phyloP scores from a whole-genome alignment of 768 basidiomycete genomes.

The Calocybe cyanea region DNA sequence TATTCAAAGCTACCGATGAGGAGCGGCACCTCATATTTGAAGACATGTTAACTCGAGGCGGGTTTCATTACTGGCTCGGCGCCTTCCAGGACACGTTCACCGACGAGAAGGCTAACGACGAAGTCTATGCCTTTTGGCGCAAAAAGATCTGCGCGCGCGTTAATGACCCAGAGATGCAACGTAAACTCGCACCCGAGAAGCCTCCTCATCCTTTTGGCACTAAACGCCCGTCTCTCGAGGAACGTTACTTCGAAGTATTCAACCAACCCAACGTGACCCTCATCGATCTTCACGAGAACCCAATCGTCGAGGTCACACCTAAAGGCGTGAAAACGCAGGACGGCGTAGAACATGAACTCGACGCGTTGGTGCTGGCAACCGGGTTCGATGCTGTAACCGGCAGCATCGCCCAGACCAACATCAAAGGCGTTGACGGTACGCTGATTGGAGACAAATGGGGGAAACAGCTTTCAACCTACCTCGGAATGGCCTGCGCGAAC shows the following conservation, averaged over 20 bases:
- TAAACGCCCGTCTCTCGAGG: constrained; percentile 20
- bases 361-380: constrained; percentile 20
- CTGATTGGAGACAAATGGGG: constrained; percentile 20
- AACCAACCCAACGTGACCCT: constrained; percentile 22
- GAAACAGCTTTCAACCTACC: constrained; percentile 17
- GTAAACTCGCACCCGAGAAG: constrained; percentile 20
- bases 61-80: constrained; percentile 19
- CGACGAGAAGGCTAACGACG: constrained; percentile 17
- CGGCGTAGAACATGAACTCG: constrained; percentile 18
- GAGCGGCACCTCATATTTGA: constrained; percentile 20
- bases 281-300: constrained; percentile 18
- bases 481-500: constrained; percentile 18
- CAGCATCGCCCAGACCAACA: constrained; percentile 19
- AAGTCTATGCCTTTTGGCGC: constrained; percentile 23
- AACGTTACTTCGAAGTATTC: constrained; percentile 21
- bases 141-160: constrained; percentile 18
- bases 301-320: constrained; percentile 18
- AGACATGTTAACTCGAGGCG: constrained; percentile 19
- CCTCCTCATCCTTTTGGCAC: constrained; percentile 22
- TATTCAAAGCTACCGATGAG: constrained; percentile 16
- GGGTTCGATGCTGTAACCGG: constrained; percentile 24
- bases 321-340: constrained; percentile 19
- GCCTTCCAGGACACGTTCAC: constrained; percentile 14
- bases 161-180: constrained; percentile 16
- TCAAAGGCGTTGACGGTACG: constrained; percentile 17